A percentile compares a stretch with the other conserved stretches of the same genome.
phyloP scores from a whole-genome alignment of 2,329 filamentous ascomycete genomes.

The Diplocarpon rosae region DNA sequence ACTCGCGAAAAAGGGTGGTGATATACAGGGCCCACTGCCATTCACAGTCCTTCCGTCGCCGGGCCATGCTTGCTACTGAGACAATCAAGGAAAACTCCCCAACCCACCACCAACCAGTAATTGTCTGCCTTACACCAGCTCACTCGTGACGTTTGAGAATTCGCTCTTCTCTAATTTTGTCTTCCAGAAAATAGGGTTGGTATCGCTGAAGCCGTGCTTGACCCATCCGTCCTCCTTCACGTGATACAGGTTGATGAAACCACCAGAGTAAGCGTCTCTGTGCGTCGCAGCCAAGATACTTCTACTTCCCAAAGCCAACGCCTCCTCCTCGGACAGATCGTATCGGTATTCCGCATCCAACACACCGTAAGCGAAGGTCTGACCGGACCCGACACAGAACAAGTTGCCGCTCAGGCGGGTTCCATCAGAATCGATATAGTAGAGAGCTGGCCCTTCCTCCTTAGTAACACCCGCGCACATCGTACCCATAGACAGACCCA shows the following conservation, averaged over 20 bases:
- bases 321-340: conserved; percentile 77
- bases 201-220: conserved; percentile 96
- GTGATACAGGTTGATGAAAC: conserved; percentile 97
- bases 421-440: conserved; percentile 98
- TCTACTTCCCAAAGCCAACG: conserved; percentile 78
- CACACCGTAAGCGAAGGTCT: conserved; percentile 98
- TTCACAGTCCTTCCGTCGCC: conserved; percentile 11
- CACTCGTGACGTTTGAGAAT: conserved; percentile 47
- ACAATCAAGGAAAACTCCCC: conserved; percentile 21
- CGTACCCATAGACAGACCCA: conserved; percentile 97
- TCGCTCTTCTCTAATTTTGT: conserved; percentile 98
- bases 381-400: conserved; percentile 95
- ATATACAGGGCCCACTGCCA: conserved; percentile 20
- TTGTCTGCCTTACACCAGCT: conserved; percentile 22
- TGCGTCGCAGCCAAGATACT: conserved; percentile 95
- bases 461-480: conserved; percentile 98
- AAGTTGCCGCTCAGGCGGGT: conserved; percentile 87
- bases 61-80: conserved; percentile 25
- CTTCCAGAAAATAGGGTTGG: conserved; percentile 99
- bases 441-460: conserved; percentile 90
- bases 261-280: conserved; percentile 96
- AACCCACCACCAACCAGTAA: conserved; percentile 3
- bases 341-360: conserved; percentile 92
- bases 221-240: conserved; percentile 99
- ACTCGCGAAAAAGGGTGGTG: conserved; percentile 23